A percentile compares a stretch with the other conserved stretches of the same genome.
These are phyloP conservation scores for Scedosporium minutisporum DNA, from an alignment of 2,329 filamentous ascomycete species.

Conservation along the genomic window DNA sequence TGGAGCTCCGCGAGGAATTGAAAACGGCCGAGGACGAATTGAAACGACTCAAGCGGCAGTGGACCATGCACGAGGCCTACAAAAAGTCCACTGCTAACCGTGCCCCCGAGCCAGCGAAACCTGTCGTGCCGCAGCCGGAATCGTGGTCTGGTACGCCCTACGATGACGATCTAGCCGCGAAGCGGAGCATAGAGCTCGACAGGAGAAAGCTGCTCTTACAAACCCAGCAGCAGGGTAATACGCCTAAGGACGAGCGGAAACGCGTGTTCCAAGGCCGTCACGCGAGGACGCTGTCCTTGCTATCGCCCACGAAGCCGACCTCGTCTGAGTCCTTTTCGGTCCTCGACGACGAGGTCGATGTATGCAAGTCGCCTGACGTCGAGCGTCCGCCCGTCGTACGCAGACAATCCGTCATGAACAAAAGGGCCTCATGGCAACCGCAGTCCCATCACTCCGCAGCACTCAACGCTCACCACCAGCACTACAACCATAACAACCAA, in stretches of 20 bases:
- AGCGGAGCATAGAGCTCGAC: slow-evolving; percentile 55
- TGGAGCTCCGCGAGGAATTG: slow-evolving; percentile 90
- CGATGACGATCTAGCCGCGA: slow-evolving; percentile 28
- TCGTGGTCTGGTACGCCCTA: slow-evolving; percentile 15
- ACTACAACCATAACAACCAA: background rate
- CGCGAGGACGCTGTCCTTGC: slow-evolving; percentile 61
- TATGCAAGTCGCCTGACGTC: slow-evolving; percentile 30
- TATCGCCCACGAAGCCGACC: slow-evolving; percentile 54
- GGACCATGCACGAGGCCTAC: slow-evolving; percentile 65
- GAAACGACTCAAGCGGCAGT: slow-evolving; percentile 69
- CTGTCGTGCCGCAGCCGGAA: slow-evolving; percentile 11
- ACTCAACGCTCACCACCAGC: background rate
- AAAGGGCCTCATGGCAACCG: slow-evolving; percentile 52
- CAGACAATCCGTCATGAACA: slow-evolving; percentile 31
- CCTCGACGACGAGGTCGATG: slow-evolving; percentile 31
- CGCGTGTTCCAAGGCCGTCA: slow-evolving; percentile 61
- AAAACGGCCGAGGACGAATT: slow-evolving; percentile 71
- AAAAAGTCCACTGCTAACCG: slow-evolving; percentile 53
- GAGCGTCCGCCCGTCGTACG: slow-evolving; percentile 9
- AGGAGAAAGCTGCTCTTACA: slow-evolving; percentile 54
- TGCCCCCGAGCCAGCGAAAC: slow-evolving; percentile 1
- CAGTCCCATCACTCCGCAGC: slow-evolving; percentile 28
- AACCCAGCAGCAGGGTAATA: slow-evolving; percentile 27
- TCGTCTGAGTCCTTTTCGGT: slow-evolving; percentile 19
- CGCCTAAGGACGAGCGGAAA: slow-evolving; percentile 35